A percentile compares a stretch with the other conserved stretches of the same genome.
Conservation (phyloP, 2,329 filamentous ascomycete species). For the Alternaria gaisen region DNA sequence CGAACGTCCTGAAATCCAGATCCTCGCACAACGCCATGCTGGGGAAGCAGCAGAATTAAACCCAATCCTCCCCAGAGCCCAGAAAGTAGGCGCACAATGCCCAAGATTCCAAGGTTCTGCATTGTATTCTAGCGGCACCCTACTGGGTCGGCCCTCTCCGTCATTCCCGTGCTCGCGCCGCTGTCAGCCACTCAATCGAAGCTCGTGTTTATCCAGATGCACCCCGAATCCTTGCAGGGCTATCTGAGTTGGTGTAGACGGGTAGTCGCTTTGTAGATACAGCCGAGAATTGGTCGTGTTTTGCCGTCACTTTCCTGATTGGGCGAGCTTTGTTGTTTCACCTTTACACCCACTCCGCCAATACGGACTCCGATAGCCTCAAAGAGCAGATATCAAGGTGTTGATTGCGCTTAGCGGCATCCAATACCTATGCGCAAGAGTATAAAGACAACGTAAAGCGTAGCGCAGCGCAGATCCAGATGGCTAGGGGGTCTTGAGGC, state of each 20-base stretch:
- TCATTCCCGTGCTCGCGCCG: slow-evolving; percentile 17
- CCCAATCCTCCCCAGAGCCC: slow-evolving; percentile 10
- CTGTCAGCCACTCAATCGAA: slow-evolving; percentile 18
- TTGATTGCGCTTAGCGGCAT: background rate
- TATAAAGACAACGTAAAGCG: background rate
- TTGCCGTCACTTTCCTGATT: slow-evolving; percentile 24
- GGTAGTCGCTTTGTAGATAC: slow-evolving; percentile 1
- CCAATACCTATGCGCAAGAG: background rate
- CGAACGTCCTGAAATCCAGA: background rate
- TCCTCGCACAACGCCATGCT: background rate
- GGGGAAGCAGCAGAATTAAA: slow-evolving; percentile 16
- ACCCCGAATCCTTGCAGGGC: background rate
- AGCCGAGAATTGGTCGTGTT: slow-evolving; percentile 5
- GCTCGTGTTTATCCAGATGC: background rate
- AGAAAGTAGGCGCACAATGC: slow-evolving; percentile 14
- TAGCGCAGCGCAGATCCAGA: slow-evolving; percentile 8
- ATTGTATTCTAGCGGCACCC: slow-evolving; percentile 5
- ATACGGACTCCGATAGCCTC: slow-evolving; percentile 6
- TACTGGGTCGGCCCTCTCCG: slow-evolving; percentile 11
- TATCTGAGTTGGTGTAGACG: background rate
- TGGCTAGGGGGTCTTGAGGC: background rate
- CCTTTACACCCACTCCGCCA: slow-evolving; percentile 11
- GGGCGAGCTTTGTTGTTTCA: slow-evolving; percentile 16
- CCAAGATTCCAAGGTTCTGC: slow-evolving; percentile 3
- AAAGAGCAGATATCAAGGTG: slow-evolving; percentile 2